Evolutionary conservation across 495 filamentous ascomycete genomes (phyloP).

Genomic region (Penicillium malachiteum): DNA sequence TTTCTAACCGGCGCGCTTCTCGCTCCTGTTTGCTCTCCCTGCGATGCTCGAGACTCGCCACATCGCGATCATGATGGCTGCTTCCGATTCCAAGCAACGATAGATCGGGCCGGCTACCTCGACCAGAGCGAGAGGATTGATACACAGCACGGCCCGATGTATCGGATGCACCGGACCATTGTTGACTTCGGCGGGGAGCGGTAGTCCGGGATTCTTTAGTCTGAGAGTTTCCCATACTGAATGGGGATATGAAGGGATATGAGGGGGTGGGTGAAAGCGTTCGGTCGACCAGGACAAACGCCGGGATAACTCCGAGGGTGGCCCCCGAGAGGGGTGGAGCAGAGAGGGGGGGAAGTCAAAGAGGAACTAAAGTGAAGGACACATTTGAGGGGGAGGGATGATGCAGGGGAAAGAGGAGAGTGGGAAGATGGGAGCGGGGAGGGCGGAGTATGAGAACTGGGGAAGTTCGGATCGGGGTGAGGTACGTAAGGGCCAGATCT

Average conservation of each 20-base stretch:
- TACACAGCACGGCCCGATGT: slow-evolving; percentile 35
- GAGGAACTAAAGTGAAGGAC: background rate
- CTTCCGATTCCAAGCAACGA: slow-evolving; percentile 54
- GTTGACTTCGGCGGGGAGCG: slow-evolving; percentile 32
- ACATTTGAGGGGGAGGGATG: slow-evolving; percentile 7
- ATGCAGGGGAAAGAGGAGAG: slow-evolving; percentile 12
- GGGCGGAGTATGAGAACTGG: slow-evolving; percentile 21
- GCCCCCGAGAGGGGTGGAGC: slow-evolving; percentile 17
- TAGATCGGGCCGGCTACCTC: slow-evolving; percentile 56
- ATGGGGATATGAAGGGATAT: slow-evolving; percentile 3
- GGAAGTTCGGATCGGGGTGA: slow-evolving; percentile 17
- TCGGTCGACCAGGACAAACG: slow-evolving; percentile 2
- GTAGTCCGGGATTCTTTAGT: slow-evolving; percentile 57
- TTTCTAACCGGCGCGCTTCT: slow-evolving; percentile 81
- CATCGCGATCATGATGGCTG: slow-evolving; percentile 36
- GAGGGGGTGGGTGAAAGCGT: slow-evolving; percentile 10
- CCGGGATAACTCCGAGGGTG: slow-evolving; percentile 18
- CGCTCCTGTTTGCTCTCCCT: slow-evolving; percentile 89
- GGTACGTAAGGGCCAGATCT: slow-evolving; percentile 8
- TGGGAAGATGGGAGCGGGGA: slow-evolving; percentile 17
- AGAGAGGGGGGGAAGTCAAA: slow-evolving; percentile 8
- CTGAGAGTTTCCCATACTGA: slow-evolving; percentile 59
- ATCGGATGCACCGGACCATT: slow-evolving; percentile 39
- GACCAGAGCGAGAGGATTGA: slow-evolving; percentile 43
- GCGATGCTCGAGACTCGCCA: slow-evolving; percentile 50